These are phyloP conservation scores for Amanita phalloides DNA, from an alignment of 768 basidiomycete genomes.

Conservation along the genomic window DNA sequence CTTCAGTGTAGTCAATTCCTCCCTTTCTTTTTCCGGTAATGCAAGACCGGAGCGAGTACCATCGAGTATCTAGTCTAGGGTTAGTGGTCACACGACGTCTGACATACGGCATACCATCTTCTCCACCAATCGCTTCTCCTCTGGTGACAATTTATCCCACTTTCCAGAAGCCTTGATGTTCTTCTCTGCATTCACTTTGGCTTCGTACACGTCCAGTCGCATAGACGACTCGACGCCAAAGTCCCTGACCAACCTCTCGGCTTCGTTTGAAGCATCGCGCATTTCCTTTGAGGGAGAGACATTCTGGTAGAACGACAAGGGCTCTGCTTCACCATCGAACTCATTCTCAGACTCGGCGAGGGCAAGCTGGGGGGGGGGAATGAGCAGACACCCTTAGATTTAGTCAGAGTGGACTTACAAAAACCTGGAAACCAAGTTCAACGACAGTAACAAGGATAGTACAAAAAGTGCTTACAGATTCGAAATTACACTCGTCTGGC, in stretches of 20 bases:
- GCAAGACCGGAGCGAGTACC: constrained; percentile 73
- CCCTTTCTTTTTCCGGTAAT: constrained; percentile 52
- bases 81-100: background rate
- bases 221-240: constrained; percentile 70
- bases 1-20: constrained; percentile 47
- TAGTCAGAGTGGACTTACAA: constrained; percentile 38
- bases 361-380: constrained; percentile 29
- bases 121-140: constrained; percentile 71
- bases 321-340: constrained; percentile 40
- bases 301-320: constrained; percentile 72
- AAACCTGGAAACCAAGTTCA: constrained; percentile 37
- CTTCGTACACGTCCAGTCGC: constrained; percentile 72
- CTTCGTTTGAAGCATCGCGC: constrained; percentile 72
- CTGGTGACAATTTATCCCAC: constrained; percentile 51
- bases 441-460: background rate
- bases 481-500: constrained; percentile 48
- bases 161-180: constrained; percentile 53
- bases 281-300: constrained; percentile 65
- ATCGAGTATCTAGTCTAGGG: constrained; percentile 43
- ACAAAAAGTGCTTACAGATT: constrained; percentile 37
- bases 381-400: background rate
- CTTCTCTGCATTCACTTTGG: constrained; percentile 58
- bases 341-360: constrained; percentile 53
- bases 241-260: constrained; percentile 60
- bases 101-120: constrained; percentile 41